Evolutionary conservation across 768 basidiomycete species (phyloP).

Genomic region (Cytidiella melzeri): DNA sequence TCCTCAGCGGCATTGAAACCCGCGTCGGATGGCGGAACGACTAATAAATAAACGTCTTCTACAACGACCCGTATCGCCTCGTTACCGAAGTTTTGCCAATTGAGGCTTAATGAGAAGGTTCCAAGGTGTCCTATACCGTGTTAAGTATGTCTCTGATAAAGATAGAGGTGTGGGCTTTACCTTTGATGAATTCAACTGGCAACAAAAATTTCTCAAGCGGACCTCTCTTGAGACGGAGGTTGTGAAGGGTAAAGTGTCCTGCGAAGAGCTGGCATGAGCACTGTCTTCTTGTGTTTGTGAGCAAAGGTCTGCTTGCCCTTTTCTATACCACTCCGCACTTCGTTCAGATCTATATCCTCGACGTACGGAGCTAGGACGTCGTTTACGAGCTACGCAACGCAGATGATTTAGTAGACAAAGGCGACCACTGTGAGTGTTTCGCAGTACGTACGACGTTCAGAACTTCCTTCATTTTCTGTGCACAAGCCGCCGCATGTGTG

Average conservation of each 20-base stretch:
- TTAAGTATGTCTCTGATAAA: slow-evolving; percentile 1
- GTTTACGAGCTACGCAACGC: slow-evolving; percentile 61
- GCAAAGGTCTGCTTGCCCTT: slow-evolving; percentile 47
- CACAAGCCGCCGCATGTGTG: slow-evolving; percentile 82
- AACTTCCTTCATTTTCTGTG: slow-evolving; percentile 68
- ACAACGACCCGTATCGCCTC: slow-evolving; percentile 87
- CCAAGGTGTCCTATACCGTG: slow-evolving; percentile 65
- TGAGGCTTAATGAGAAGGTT: slow-evolving; percentile 76
- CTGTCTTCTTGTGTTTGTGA: background rate
- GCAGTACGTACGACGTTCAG: slow-evolving; percentile 66
- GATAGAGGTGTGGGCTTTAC: slow-evolving; percentile 31
- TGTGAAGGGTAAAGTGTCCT: slow-evolving; percentile 76
- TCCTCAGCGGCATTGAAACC: slow-evolving; percentile 78
- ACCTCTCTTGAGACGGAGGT: slow-evolving; percentile 85
- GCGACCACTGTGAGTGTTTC: too few species aligned
- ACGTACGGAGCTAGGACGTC: slow-evolving; percentile 92
- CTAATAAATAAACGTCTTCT: slow-evolving; percentile 93
- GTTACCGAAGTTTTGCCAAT: slow-evolving; percentile 86
- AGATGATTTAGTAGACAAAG: background rate
- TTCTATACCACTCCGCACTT: slow-evolving; percentile 89
- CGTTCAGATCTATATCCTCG: slow-evolving; percentile 91
- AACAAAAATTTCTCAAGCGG: slow-evolving; percentile 93
- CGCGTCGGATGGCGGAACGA: slow-evolving; percentile 71
- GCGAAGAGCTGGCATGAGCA: slow-evolving; percentile 1
- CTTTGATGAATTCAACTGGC: slow-evolving; percentile 93